phyloP scores from a whole-genome alignment of 2,329 filamentous ascomycete genomes.

The Lasiodiplodia sp. region DNA sequence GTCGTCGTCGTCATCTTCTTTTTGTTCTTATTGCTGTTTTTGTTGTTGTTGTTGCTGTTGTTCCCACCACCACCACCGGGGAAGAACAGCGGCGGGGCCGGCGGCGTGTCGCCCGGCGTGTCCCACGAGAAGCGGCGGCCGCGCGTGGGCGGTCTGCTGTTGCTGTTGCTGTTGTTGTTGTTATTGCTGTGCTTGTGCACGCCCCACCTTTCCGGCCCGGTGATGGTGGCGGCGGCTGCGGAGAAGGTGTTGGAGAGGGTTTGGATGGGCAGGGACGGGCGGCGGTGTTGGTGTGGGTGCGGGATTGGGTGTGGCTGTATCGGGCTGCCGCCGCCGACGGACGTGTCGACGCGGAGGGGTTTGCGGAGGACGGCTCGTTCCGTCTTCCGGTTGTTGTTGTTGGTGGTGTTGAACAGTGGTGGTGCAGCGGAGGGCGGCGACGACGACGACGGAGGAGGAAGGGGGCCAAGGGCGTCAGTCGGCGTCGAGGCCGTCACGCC shows the following conservation, averaged over 20 bases:
- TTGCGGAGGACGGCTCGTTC: slow-evolving; percentile 1
- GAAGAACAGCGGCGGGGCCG: background rate
- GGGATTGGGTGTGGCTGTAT: background rate
- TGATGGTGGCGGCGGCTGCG: slow-evolving; percentile 2
- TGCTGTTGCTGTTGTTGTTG: background rate
- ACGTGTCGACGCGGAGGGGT: slow-evolving; percentile 10
- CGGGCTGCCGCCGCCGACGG: background rate
- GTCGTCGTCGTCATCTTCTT: background rate
- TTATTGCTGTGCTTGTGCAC: background rate
- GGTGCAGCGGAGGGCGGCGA: background rate
- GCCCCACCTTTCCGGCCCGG: background rate
- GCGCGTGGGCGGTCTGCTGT: slow-evolving; percentile 3
- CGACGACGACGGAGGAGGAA: no score
- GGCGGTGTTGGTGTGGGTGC: background rate
- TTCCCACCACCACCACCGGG: no score
- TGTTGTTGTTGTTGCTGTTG: no score
- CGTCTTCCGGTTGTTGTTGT: background rate
- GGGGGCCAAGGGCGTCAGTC: no score
- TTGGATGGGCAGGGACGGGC: background rate
- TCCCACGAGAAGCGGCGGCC: background rate
- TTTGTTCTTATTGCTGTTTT: no score
- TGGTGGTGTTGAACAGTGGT: background rate
- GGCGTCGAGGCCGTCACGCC: background rate
- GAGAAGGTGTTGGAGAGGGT: background rate
- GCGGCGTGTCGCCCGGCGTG: background rate